Base-by-base conservation (phyloP, 2,329 filamentous ascomycete species). In the Trichoderma afroharzianum region DNA sequence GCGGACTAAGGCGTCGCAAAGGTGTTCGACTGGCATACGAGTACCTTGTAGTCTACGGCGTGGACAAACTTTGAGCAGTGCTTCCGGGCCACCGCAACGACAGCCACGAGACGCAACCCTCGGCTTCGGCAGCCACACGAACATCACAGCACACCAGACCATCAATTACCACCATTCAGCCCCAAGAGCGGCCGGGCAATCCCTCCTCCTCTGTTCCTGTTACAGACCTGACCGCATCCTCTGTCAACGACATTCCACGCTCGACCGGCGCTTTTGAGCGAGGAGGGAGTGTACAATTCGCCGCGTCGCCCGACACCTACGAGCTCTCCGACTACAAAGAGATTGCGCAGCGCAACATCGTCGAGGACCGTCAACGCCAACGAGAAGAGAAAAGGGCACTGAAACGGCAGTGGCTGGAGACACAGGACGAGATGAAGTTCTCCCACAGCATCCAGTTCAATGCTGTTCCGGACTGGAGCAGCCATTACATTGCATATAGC, bases 381-480 rank as follows among this genome's bases (percentile, higher is more conserved):
- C 78, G 76, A 75, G 78, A 74, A 73, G 76, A 79, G 24, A 90
- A 88, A 81, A 83, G 86, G 78, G 82, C 83, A 75, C 85, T 87
- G 80, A 94, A 94, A 85, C 87, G 89, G 81, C 85, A 85, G 79
- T 88, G 88, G 86, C 90, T 95, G 77, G 88, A 93, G 77, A 86
- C 91, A 76, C 88, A 86, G 75, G 91, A 92, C 90, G 93, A 94
- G 80, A 99, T 99, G 96, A 98, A 98, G 91, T 99, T 99, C 87
- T 98, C 95, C 21, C 96, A 99, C 82, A 98, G 95, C 83, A 92
- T 99, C 77, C 96, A 99, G 86, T 99, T 99, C 85, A 99, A 99
- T 85, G 95, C 96, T 74, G 96, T 99, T 77, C 96, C 96, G n/a
- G 96, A 99, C 83, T 99, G 96, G 96, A 98, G 94, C 85, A 95